These are phyloP conservation scores for Tetrapisispora arboricola DNA, from an alignment of 805 yeast species.

Conservation along the genomic window DNA sequence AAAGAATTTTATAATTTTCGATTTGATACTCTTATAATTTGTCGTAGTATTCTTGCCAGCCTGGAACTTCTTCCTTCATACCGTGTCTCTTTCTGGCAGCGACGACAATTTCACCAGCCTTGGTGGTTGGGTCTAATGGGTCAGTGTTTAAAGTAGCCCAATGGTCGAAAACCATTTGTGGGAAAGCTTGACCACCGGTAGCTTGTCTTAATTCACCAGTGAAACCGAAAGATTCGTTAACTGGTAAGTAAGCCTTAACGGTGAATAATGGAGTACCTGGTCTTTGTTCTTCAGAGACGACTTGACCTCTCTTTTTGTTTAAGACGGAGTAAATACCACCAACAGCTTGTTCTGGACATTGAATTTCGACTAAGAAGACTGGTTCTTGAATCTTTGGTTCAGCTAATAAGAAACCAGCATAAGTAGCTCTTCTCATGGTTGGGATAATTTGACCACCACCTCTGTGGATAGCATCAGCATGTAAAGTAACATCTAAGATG, in stretches of 20 bases:
- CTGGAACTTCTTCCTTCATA: slow-evolving; percentile 93
- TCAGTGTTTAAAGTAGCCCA: slow-evolving; percentile 88
- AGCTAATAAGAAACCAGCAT: slow-evolving; percentile 95
- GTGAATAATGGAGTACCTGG: slow-evolving; percentile 99
- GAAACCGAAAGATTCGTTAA: slow-evolving; percentile 99
- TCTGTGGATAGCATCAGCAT: slow-evolving; percentile 99
- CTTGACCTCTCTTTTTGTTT: slow-evolving; percentile 99
- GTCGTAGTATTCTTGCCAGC: slow-evolving; percentile 97
- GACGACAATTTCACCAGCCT: slow-evolving; percentile 52
- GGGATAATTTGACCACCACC: slow-evolving; percentile 99
- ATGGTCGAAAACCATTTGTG: slow-evolving; percentile 99
- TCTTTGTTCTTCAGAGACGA: slow-evolving; percentile 96
- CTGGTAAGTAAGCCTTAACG: slow-evolving; percentile 99
- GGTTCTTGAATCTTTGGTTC: slow-evolving; percentile 99
- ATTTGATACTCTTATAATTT: slow-evolving; percentile 45
- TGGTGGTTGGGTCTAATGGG: slow-evolving; percentile 74
- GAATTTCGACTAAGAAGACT: slow-evolving; percentile 95
- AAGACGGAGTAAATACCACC: slow-evolving; percentile 99
- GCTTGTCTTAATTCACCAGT: slow-evolving; percentile 98
- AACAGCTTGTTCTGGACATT: slow-evolving; percentile 97
- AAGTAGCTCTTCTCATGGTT: slow-evolving; percentile 99
- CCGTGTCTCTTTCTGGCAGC: slow-evolving; percentile 90
- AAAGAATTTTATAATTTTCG: not conserved
- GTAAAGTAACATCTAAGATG: slow-evolving; percentile 97
- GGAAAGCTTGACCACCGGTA: slow-evolving; percentile 99